A percentile compares a stretch with the other conserved stretches of the same genome.
Conservation (phyloP, 2,329 filamentous ascomycete genomes). For the Diaporthe eres region DNA sequence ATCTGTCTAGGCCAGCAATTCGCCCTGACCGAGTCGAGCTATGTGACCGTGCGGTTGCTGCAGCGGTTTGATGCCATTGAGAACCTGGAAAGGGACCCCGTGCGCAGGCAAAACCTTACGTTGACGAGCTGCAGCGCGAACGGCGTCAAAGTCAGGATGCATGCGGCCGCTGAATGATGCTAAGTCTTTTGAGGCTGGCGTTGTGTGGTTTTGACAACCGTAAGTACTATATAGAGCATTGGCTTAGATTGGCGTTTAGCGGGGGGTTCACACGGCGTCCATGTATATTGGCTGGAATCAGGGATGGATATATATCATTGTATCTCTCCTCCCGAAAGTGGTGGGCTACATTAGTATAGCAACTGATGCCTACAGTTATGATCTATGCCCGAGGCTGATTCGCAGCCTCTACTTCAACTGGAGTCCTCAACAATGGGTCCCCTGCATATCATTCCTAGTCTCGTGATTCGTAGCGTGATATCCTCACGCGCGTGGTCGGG, state of each 20-base stretch:
- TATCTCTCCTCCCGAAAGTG: too few species aligned
- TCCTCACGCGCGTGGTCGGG: neutral
- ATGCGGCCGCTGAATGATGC: slow-evolving; percentile 6
- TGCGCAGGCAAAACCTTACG: slow-evolving; percentile 46
- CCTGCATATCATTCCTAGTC: neutral
- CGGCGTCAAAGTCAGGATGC: slow-evolving; percentile 45
- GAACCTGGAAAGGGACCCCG: slow-evolving; percentile 43
- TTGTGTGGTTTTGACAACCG: neutral
- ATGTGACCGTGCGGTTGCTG: slow-evolving; percentile 53
- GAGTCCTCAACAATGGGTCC: too few species aligned
- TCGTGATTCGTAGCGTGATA: neutral
- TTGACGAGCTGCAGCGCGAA: slow-evolving; percentile 48
- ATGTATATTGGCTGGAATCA: too few species aligned
- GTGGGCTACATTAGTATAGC: neutral
- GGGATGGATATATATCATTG: neutral
- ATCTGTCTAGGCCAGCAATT: slow-evolving; percentile 62
- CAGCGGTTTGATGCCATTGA: slow-evolving; percentile 52
- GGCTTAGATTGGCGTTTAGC: neutral
- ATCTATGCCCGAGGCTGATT: too few species aligned
- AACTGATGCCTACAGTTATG: too few species aligned
- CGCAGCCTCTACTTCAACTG: neutral
- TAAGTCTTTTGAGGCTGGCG: neutral
- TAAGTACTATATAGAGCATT: neutral
- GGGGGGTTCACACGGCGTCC: neutral
- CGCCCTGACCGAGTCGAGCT: slow-evolving; percentile 55